Evolutionary conservation across 768 basidiomycete species (phyloP).

Genomic region (Rhizopogon roseolus): DNA sequence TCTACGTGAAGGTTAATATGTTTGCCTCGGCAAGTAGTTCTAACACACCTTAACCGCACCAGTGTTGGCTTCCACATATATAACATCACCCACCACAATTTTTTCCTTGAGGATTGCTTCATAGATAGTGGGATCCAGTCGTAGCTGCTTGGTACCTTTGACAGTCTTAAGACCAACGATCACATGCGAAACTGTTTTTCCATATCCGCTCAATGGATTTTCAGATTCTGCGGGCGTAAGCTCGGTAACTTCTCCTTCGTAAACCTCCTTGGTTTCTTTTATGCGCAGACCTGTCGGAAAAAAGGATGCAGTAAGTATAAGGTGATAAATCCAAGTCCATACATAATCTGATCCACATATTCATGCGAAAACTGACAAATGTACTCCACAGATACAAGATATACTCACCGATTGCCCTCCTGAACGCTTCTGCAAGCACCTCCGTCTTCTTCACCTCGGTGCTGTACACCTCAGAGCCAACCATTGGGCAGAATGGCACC

Average conservation of each 20-base stretch:
- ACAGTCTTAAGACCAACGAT: conserved; percentile 93
- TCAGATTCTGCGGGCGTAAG: conserved; percentile 94
- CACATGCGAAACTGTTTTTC: conserved; percentile 98
- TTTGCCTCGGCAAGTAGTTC: not conserved
- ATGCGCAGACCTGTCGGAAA: conserved; percentile 78
- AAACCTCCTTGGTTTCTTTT: conserved; percentile 99
- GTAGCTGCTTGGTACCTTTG: conserved; percentile 89
- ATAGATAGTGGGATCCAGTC: conserved; percentile 92
- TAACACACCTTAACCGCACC: conserved; percentile 87
- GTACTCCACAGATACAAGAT: not conserved
- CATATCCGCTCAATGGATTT: conserved; percentile 95
- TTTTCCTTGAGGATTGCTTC: conserved; percentile 97
- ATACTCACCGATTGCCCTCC: conserved; percentile 87
- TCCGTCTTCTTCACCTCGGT: conserved; percentile 99
- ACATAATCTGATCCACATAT: not conserved
- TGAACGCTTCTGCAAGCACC: conserved; percentile 90
- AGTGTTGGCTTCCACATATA: conserved; percentile 90
- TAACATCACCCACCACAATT: conserved; percentile 93
- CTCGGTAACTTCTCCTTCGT: conserved; percentile 98
- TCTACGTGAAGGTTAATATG: conserved; percentile 35
- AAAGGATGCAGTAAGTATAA: not conserved
- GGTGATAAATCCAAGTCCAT: not conserved
- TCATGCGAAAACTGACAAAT: not conserved
- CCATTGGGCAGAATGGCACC: conserved; percentile 98
- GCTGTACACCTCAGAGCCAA: conserved; percentile 94